These are phyloP conservation scores for Ophiostoma himal-ulmi DNA, from an alignment of 2,329 filamentous ascomycete species.

Conservation along the genomic window DNA sequence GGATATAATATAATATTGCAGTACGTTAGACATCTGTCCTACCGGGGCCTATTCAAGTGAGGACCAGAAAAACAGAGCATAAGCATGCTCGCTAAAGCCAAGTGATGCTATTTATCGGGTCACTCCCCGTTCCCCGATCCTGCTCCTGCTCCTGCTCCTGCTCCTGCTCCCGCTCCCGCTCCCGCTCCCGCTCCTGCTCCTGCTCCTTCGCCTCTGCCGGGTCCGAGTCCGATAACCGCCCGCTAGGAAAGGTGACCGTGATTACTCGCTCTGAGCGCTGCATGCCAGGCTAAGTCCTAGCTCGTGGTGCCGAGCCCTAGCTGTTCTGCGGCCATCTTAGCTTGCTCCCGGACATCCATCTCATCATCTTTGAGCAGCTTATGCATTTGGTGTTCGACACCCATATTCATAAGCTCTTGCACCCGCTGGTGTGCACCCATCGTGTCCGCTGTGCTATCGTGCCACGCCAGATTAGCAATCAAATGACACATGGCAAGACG, in stretches of 20 bases:
- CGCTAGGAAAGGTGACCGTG: neutral
- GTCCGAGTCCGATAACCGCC: neutral
- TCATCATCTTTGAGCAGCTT: constrained; percentile 62
- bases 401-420: constrained; percentile 61
- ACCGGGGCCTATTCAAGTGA: neutral
- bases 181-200: too few relatives aligned
- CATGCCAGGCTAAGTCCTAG: neutral
- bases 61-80: too few relatives aligned
- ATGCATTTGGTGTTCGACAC: constrained; percentile 62
- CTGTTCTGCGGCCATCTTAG: constrained; percentile 71
- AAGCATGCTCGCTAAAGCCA: neutral
- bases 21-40: neutral
- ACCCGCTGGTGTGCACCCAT: constrained; percentile 61
- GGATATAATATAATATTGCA: neutral
- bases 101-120: too few relatives aligned
- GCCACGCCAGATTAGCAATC: constrained; percentile 77
- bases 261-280: neutral
- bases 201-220: too few relatives aligned
- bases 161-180: too few relatives aligned
- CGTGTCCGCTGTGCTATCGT: constrained; percentile 67
- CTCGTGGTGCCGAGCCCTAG: constrained; percentile 35
- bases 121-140: neutral
- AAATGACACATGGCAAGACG: constrained; percentile 76
- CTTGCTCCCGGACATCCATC: constrained; percentile 75
- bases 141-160: too few relatives aligned